Evolutionary conservation across 139 green algal species (phyloP), one percentile per base, ranked within the genome.

Genomic region (Tetradesmus lagerheimii): DNA sequence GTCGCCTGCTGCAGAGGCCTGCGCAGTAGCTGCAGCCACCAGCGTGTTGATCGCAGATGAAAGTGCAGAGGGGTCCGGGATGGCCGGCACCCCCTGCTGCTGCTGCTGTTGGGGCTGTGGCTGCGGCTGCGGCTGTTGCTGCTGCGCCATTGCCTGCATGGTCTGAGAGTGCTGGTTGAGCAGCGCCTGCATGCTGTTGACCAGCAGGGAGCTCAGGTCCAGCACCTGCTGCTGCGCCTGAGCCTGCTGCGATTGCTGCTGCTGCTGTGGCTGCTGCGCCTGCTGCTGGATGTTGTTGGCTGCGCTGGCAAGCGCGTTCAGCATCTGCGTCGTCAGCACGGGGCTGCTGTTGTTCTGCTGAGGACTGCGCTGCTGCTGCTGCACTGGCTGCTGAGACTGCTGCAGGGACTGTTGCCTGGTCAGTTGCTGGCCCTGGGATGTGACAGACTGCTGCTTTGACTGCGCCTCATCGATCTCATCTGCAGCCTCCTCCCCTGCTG

Each of bases 181-280:
- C 76, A 89, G 34, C 14, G 74, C 31, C 75, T 71, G 34, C 77
- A 84, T 64, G 50, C 86, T 90, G 75, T 23, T 85, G 25, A 92
- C 82, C 43, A 78, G 50, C 66, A 57, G n/a, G 12, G 23, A 85
- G 85, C 27, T 80, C 34, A 83, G 78, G 27, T 80, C 47, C 57
- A 82, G 87, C 53, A 35, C 53, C 31, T 67, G 45, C 37, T 50
- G 77, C 62, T 87, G 71, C 18, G 88, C 90, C 57, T 92, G 83
- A 77, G 89, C 87, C 35, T 90, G 71, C 18, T 90, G 92, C 57
- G 91, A 78, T 66, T 89, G 92, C n/a, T 91, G 78, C 47, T 71
- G 81, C 82, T 67, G 76, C 76, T 74, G 76, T 74, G 29, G 37
- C 74, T 83, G 90, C 82, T 88, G 90, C 16, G 35, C 64, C 11